Base-by-base conservation (phyloP, 108 stramenopile genomes). In the Cyclotella choctawhatcheeana region DNA sequence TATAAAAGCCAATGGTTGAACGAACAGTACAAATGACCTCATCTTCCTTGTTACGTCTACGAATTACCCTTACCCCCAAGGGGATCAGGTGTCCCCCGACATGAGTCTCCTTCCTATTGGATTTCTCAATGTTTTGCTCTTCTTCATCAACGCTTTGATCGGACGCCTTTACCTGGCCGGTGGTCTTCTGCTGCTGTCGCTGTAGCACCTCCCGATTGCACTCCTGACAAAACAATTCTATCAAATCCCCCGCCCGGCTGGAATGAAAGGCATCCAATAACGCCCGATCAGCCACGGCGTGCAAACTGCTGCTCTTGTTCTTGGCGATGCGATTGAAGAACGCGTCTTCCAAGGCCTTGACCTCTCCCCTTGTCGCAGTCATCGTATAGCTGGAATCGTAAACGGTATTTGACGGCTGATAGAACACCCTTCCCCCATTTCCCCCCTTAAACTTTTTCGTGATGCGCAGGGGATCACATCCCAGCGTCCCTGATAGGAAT, bases 401-500 rank as follows among this genome's bases (percentile, higher is more conserved):
- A 54, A 96, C 76, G 51, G n/a, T n/a, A 97, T 96, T 17, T 92
- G 89, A 10, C 94, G 66, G 37, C 97, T 70, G 87, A 63, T 97
- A 98, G 10, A 98, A 93, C 81, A 96, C 96, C 58, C 97, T 98
- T 47, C 98, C 95, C 63, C 96, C 97, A 51, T 98, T 97, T 45
- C 74, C 76, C 13, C 98, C 98, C 27, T 97, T 96, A 74, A 97
- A 99, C 75, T 99, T 99, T 74, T 99, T 99, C 6, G 98, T 97
- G 34, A 99, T 99, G 17, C 99, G 83, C 99, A 99, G 98, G 22
- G 99, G 98, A 69, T 97, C 97, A 61, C 99, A 99, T 73, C 97
- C 89, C 16, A 99, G 82, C 52, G 97, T 81, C 73, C 97, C 94
- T 52, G 93, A 88, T 20, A 99, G 82, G 74, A 96, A 98, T 4